These are phyloP conservation scores for Teunomyces gatunensis DNA, from an alignment of 805 yeast genomes.

Conservation along the genomic window DNA sequence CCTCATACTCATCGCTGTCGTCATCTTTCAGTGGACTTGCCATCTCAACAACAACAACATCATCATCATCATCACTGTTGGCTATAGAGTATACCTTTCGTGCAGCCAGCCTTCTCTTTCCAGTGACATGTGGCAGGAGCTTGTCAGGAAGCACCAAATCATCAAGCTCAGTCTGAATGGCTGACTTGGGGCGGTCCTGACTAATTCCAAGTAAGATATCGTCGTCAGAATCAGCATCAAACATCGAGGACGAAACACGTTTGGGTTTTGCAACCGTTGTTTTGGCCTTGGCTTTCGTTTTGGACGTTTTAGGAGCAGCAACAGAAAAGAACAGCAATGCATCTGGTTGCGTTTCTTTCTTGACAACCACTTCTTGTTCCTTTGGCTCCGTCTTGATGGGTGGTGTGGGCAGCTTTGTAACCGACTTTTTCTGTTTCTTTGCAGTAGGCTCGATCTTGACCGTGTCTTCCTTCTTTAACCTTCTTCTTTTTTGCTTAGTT, in stretches of 20 bases:
- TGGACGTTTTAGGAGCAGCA: conserved; percentile 7
- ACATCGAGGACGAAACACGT: conserved; percentile 10
- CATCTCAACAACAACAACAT: conserved; percentile 5
- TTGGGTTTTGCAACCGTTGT: not conserved
- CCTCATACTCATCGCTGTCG: conserved; percentile 13
- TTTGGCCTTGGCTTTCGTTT: not conserved
- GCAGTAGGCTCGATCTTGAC: conserved; percentile 8
- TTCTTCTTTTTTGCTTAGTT: conserved; percentile 30
- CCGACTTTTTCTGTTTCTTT: conserved; percentile 4
- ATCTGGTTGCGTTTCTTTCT: conserved; percentile 11
- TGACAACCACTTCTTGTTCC: conserved; percentile 2
- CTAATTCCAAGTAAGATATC: conserved; percentile 17
- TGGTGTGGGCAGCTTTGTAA: not conserved
- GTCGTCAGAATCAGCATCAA: conserved; percentile 38
- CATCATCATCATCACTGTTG: conserved; percentile 17
- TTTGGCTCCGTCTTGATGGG: not conserved
- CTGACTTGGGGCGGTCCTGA: not conserved
- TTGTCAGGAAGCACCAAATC: conserved; percentile 15
- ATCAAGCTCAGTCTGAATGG: conserved; percentile 21
- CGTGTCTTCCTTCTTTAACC: conserved; percentile 8
- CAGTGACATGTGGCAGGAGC: conserved; percentile 1
- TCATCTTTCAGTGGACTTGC: conserved; percentile 5
- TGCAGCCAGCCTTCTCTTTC: conserved; percentile 6
- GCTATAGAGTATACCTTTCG: conserved; percentile 11
- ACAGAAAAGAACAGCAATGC: conserved; percentile 17